Base-by-base conservation (phyloP, 352 stramenopile species). In the Phytophthora hybrid region DNA sequence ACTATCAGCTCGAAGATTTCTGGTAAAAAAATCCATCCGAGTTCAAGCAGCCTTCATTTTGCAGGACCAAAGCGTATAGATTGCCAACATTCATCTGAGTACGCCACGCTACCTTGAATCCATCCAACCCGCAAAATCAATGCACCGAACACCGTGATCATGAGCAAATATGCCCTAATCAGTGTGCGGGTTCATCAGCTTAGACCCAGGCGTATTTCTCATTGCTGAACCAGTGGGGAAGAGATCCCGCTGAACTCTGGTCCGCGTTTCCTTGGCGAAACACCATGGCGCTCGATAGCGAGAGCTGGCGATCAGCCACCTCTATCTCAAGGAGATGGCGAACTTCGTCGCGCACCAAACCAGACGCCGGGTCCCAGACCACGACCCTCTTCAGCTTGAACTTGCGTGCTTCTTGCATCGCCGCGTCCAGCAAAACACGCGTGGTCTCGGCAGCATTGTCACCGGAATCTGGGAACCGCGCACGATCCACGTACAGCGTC, bases 171-270 rank as follows among this genome's bases (percentile, higher is more conserved):
- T 31, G 29, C 29, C n/a, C n/a, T 44, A 44, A 14, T 9, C 34
- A 44, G 34, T 46, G 37, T 7, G 46, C n/a, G 18, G 0, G 11
- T 26, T 16, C 21, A 18, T 55, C 58, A 19, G 6, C 14, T 32
- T 73, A 91, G 14, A 88, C 81, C 83, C 83, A 91, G 14, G 79
- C 79, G 31, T 82, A 84, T 41, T 91, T 89, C 59, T 88, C 83
- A 53, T 91, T 91, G 32, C 61, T 69, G 13, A 88, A 41, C 82
- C 82, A 89, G 26, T 70, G 21, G 0, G 78, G 80, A 26, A 76
- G 71, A 53, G 60, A 44, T 34, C 37, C 14, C 14, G 57, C 29
- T n/a, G 53, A 32, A 21, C 11, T 46, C 11, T 64, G 51, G 10
- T 47, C 54, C 3, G 3, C 46, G 7, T 44, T 59, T 54, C 72